phyloP scores from a whole-genome alignment of 148 eudicot genomes.

The Cornus florida region DNA sequence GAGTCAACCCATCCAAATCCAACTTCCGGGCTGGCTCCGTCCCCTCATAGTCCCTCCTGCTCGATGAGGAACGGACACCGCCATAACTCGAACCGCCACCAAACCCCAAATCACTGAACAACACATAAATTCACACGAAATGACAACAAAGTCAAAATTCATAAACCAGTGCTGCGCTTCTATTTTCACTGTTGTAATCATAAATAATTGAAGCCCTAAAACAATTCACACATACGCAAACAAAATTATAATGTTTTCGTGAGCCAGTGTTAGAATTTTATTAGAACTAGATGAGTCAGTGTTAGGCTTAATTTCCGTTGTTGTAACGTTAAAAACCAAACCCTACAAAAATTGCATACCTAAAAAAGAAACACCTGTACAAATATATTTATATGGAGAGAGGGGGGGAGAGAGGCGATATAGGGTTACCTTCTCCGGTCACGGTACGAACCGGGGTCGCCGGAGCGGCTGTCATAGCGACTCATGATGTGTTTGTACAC shows the following conservation, averaged over 20 bases:
- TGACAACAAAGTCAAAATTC: background rate
- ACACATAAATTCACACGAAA: background rate
- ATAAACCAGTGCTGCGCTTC: background rate
- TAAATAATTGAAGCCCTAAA: background rate
- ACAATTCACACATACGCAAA: background rate
- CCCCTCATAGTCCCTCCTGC: constrained; percentile 44
- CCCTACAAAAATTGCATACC: too few relatives aligned
- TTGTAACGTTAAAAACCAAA: too few relatives aligned
- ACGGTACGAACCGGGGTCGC: constrained; percentile 89
- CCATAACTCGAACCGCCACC: constrained; percentile 46
- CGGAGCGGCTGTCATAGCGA: constrained; percentile 85
- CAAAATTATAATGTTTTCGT: background rate
- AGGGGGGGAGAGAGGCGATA: background rate
- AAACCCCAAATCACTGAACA: constrained; percentile 61
- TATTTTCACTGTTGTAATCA: background rate
- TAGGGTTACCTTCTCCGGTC: constrained; percentile 81
- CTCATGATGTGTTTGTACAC: constrained; percentile 42
- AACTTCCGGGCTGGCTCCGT: constrained; percentile 59
- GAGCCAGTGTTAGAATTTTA: too few relatives aligned
- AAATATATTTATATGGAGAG: too few relatives aligned
- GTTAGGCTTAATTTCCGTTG: too few relatives aligned
- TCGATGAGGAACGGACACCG: constrained; percentile 36
- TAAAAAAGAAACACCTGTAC: too few relatives aligned
- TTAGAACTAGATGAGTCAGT: too few relatives aligned
- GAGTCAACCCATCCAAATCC: constrained; percentile 86